A percentile compares a stretch with the other conserved stretches of the same genome.
phyloP scores from a whole-genome alignment of 306 rosid species.

The Quillaja saponaria region DNA sequence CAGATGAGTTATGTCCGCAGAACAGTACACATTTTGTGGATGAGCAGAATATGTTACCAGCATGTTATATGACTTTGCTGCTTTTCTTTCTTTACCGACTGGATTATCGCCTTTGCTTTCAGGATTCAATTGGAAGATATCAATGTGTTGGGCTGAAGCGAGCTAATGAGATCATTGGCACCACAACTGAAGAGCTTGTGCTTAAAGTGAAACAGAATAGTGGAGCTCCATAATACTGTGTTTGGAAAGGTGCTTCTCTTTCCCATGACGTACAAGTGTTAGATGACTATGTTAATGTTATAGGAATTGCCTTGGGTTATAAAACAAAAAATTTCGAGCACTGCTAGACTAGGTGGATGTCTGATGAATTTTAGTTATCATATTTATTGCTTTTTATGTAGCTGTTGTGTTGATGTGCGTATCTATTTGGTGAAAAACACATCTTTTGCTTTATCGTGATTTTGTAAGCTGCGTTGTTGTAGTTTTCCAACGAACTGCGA shows the following conservation, averaged over 20 bases:
- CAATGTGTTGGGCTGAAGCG: constrained; percentile 80
- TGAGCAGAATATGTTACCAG: background rate
- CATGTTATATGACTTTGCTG: too few species aligned
- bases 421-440: background rate
- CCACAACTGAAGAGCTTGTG: constrained; percentile 93
- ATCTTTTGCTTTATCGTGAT: background rate
- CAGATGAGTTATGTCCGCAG: background rate
- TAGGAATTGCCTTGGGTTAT: constrained; percentile 21
- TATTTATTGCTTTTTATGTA: constrained; percentile 16
- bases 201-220: constrained; percentile 58
- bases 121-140: constrained; percentile 85
- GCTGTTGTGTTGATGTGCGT: background rate
- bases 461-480: background rate
- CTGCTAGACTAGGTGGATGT: too few species aligned
- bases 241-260: constrained; percentile 23
- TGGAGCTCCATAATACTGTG: constrained; percentile 30
- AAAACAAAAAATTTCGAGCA: background rate
- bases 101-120: constrained; percentile 27
- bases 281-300: constrained; percentile 8
- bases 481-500: too few species aligned
- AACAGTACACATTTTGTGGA: background rate
- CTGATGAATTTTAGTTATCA: background rate
- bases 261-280: constrained; percentile 27
- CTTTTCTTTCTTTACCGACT: constrained; percentile 19
- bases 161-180: constrained; percentile 88